Percentiles rank a stretch among this genome's conserved stretches.
Conservation (phyloP, 2,329 filamentous ascomycete genomes). For the Calonectria leucothoes region DNA sequence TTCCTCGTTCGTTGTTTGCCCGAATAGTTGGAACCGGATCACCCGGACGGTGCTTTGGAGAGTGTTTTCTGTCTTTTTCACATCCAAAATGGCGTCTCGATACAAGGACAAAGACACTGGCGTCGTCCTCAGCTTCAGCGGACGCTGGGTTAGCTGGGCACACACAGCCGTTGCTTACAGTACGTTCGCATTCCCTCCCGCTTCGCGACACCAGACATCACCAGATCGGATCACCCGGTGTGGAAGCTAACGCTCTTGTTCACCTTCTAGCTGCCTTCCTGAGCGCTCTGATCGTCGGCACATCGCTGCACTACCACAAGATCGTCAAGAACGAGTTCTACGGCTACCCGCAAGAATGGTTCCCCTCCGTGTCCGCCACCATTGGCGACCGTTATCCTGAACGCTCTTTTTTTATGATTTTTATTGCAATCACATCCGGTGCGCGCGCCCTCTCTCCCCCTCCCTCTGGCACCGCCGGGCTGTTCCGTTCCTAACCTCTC, state of each 20-base stretch:
- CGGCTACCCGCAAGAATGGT: conserved; percentile 95
- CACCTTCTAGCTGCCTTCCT: conserved; percentile 78
- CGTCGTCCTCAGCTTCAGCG: conserved; percentile 76
- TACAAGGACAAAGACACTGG: conserved; percentile 76
- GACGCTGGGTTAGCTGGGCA: conserved; percentile 88
- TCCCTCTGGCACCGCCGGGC: background rate
- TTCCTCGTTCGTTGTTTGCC: conserved; percentile 29
- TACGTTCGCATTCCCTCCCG: conserved; percentile 53
- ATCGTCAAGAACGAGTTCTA: conserved; percentile 98
- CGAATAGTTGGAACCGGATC: conserved; percentile 41
- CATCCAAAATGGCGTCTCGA: conserved; percentile 51
- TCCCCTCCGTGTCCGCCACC: conserved; percentile 93
- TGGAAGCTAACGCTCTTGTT: conserved; percentile 33
- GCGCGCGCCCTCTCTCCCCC: conserved; percentile 40
- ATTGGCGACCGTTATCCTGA: conserved; percentile 98
- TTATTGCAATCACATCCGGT: conserved; percentile 96
- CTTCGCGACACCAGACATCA: background rate
- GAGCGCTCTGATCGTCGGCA: conserved; percentile 85
- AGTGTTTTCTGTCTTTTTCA: conserved; percentile 33
- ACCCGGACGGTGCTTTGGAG: conserved; percentile 45
- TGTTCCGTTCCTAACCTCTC: conserved; percentile 28
- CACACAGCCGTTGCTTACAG: conserved; percentile 89
- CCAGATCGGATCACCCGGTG: background rate
- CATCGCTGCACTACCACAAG: conserved; percentile 90
- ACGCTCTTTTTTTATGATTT: conserved; percentile 95